Evolutionary conservation across 163 green algal genomes (phyloP).

Genomic region (Chlamydomonas reinhardtii): DNA sequence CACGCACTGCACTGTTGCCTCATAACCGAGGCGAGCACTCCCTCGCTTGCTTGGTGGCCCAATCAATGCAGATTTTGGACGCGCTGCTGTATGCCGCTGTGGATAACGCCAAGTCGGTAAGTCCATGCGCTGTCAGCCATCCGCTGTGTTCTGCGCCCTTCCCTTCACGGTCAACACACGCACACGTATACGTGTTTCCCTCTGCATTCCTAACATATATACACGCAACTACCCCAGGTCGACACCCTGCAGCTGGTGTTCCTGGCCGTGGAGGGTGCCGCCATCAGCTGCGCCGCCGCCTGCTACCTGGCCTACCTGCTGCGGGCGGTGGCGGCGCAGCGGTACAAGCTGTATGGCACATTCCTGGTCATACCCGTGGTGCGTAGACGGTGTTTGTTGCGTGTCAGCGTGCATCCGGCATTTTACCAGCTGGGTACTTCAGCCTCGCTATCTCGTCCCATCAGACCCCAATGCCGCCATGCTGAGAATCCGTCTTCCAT

Average conservation of each 20-base stretch:
- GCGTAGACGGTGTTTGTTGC: too few species aligned
- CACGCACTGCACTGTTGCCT: too few species aligned
- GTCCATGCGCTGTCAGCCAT: background rate
- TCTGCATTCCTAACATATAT: too few species aligned
- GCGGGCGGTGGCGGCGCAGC: conserved; percentile 8
- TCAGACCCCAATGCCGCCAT: too few species aligned
- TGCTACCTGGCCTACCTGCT: conserved; percentile 34
- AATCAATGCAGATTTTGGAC: conserved; percentile 8
- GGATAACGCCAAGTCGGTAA: conserved; percentile 1
- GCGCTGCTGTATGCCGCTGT: conserved; percentile 8
- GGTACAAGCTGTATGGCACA: conserved; percentile 36
- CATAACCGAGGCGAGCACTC: too few species aligned
- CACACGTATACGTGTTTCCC: too few species aligned
- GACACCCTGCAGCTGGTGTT: conserved; percentile 5
- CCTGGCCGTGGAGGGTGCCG: conserved; percentile 12
- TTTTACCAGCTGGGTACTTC: too few species aligned
- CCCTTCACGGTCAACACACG: background rate
- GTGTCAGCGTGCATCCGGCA: too few species aligned
- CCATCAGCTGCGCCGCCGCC: conserved; percentile 13
- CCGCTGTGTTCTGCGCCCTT: background rate
- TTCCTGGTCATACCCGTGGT: conserved; percentile 42
- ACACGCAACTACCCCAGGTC: too few species aligned
- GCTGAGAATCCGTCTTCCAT: too few species aligned
- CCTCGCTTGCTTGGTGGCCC: too few species aligned
- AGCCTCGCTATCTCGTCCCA: too few species aligned